Evolutionary conservation across 2,329 filamentous ascomycete species (phyloP).

Genomic region (Arachnopeziza araneosa): DNA sequence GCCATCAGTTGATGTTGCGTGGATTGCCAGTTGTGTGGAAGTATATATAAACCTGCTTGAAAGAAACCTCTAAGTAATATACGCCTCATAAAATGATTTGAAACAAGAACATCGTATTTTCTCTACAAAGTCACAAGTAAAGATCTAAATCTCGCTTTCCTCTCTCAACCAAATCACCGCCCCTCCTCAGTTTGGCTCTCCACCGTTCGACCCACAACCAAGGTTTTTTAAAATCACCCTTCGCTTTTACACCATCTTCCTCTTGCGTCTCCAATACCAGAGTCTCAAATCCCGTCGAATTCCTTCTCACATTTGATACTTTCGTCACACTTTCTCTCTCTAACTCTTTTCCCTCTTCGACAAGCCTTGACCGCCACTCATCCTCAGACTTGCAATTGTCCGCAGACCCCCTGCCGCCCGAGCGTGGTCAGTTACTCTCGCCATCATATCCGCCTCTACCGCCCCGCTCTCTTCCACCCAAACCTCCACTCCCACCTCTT

Average conservation of each 20-base stretch:
- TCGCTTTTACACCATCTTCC: not conserved
- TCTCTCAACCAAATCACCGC: conserved; percentile 20
- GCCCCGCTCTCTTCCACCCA: not conserved
- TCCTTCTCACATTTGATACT: conserved; percentile 3
- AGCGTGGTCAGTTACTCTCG: not conserved
- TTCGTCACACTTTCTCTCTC: not conserved
- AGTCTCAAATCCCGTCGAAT: not conserved
- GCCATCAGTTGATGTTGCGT: too few species aligned
- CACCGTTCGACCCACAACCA: conserved; percentile 21
- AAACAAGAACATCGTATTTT: too few species aligned
- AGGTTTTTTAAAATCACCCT: conserved; percentile 10
- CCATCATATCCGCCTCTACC: not conserved
- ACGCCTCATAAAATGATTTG: too few species aligned
- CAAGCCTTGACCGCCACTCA: not conserved
- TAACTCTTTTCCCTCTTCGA: not conserved
- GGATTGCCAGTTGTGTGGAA: too few species aligned
- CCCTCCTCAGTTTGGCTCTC: conserved; percentile 14
- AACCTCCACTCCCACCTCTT: not conserved
- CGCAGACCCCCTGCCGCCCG: not conserved
- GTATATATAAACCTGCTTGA: too few species aligned
- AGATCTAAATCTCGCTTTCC: conserved; percentile 2
- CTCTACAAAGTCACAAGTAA: not conserved
- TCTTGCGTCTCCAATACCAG: not conserved
- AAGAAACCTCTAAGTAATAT: too few species aligned
- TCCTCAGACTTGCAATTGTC: not conserved